Evolutionary conservation across 805 yeast genomes (phyloP).

Genomic region (Saturnispora ahearnii): DNA sequence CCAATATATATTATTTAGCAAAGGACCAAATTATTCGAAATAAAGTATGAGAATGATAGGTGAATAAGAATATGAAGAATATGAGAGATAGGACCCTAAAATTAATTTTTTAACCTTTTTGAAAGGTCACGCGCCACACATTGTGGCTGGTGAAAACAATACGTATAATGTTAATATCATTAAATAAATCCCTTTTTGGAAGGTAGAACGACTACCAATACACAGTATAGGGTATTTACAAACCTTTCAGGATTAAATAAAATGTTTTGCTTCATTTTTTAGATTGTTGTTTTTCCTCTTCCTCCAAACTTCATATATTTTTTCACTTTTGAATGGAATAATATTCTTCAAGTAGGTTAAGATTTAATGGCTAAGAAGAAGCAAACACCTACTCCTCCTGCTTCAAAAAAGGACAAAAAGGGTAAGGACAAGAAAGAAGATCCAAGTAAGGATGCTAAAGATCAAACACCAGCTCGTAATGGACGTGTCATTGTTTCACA

Average conservation of each 20-base stretch:
- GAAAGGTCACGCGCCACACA: background rate
- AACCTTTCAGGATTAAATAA: too few relatives aligned
- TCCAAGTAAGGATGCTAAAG: background rate
- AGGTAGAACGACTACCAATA: too few relatives aligned
- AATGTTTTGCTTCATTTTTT: too few relatives aligned
- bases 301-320: background rate
- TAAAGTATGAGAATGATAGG: background rate
- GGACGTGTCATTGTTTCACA: conserved; percentile 48
- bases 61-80: background rate
- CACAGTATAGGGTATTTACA: too few relatives aligned
- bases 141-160: background rate
- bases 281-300: too few relatives aligned
- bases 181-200: too few relatives aligned
- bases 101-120: background rate
- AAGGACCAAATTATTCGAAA: background rate
- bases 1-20: background rate
- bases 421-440: conserved; percentile 7
- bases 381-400: conserved; percentile 7
- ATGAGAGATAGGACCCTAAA: background rate
- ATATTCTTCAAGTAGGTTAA: background rate
- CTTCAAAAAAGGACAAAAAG: conserved; percentile 12
- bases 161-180: too few relatives aligned
- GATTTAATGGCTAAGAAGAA: conserved; percentile 16
- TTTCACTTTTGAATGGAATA: background rate
- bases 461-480: conserved; percentile 12